Evolutionary conservation across 345 rosid genomes (phyloP), one percentile per base, ranked within the genome.

Genomic region (Citrus mangshanensis): DNA sequence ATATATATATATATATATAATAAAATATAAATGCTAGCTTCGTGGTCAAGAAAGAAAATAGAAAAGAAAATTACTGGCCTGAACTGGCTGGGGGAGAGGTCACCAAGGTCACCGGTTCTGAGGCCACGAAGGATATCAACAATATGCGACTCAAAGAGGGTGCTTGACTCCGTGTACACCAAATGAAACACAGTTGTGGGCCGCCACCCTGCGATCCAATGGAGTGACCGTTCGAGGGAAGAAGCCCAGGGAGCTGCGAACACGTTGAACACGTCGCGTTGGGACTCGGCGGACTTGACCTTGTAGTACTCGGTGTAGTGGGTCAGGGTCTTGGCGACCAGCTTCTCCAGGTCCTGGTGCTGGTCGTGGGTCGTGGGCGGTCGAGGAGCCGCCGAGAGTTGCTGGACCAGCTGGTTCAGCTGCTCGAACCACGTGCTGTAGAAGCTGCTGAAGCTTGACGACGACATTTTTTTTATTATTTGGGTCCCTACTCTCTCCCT

Each of bases 121-220:
- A 72, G 68, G 1, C 98, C 98, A 25, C 88, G 89, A 6, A 93
- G 88, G 38, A 95, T 92, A 82, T 95, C 98, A 18, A 86, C 76
- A 22, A 93, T 90, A 63, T 84, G 91, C 80, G 93, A 86, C 91
- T 93, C 95, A 14, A 95, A 95, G 40, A 84, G 87, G 46, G 87
- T 88, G 77, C 97, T 92, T 0, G 98, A 91, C 84, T 95, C 95
- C 0, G 95, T 91, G 79, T 93, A 95, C 60, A 95, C 83, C 51
- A 95, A 81, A 80, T 93, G 98, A 84, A 92, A 93, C 79, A 88
- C 85, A 22, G 91, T 93, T 70, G 95, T 91, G 80, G 98, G 97
- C 37, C 97, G 77, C 90, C 95, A 95, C 59, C 93, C 94, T 1
- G 90, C 89, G 6, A 92, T 87, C 98, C 98, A 93, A 60, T 91